phyloP scores from a whole-genome alignment of 1,139 yeast species.

The Kodamaea fungicola region DNA sequence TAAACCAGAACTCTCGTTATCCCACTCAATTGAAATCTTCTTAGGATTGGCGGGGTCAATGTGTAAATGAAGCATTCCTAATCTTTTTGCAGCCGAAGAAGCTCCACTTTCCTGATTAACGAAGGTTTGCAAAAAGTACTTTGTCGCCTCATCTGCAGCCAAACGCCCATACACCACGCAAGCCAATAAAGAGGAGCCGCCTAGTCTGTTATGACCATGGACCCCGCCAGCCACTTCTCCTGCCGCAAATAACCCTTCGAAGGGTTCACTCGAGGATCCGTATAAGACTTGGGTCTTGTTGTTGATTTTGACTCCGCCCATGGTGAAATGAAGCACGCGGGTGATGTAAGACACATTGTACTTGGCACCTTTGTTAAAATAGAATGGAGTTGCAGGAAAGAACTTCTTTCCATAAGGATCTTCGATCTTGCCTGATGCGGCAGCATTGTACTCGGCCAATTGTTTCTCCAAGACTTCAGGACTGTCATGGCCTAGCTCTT shows the following conservation, averaged over 20 bases:
- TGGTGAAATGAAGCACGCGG: slow-evolving; percentile 79
- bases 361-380: slow-evolving; percentile 24
- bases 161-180: slow-evolving; percentile 79
- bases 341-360: slow-evolving; percentile 59
- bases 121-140: slow-evolving; percentile 30
- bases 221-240: slow-evolving; percentile 85
- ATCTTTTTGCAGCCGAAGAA: slow-evolving; percentile 27
- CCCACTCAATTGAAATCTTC: slow-evolving; percentile 31
- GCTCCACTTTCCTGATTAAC: slow-evolving; percentile 11
- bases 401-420: slow-evolving; percentile 51
- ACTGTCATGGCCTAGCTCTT: slow-evolving; percentile 37
- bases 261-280: slow-evolving; percentile 33
- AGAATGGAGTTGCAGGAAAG: slow-evolving; percentile 50
- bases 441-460: slow-evolving; percentile 42
- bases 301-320: slow-evolving; percentile 80
- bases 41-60: slow-evolving; percentile 37
- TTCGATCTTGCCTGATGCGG: slow-evolving; percentile 39
- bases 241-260: slow-evolving; percentile 66
- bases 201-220: slow-evolving; percentile 73
- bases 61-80: slow-evolving; percentile 44
- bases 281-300: slow-evolving; percentile 53
- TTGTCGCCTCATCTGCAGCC: slow-evolving; percentile 48
- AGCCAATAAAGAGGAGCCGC: slow-evolving; percentile 73
- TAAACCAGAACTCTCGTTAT: neutral
- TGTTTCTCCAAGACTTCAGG: slow-evolving; percentile 29